Base-by-base conservation (phyloP, 2,329 filamentous ascomycete genomes). In the Emergomyces orientalis region DNA sequence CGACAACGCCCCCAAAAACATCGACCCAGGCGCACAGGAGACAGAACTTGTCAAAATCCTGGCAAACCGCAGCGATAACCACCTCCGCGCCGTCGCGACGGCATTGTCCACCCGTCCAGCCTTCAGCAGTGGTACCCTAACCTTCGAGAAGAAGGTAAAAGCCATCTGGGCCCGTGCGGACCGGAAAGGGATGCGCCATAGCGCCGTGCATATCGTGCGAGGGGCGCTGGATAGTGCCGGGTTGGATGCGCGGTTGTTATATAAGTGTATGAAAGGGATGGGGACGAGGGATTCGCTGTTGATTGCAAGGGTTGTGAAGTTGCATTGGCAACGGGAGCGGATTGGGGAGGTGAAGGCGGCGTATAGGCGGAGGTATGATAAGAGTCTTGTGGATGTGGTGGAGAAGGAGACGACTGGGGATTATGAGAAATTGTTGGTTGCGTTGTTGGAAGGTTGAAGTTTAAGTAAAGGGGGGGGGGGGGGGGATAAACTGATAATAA, bases 121-220 rank as follows among this genome's bases (percentile, higher is more conserved):
- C 14, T 54, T 32, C 51, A 30, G 84, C 39, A 83, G 19, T 27
- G 56, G 37, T 3, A 17, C 30, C 8, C 6, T 59, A n/a, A 43
- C 22, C 17, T n/a, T 59, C 25, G 56, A 45, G 39, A 59, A 59
- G 56, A 59, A 59, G 56, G 56, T 59, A 3, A 45, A 43, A 17
- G 56, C 56, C 25, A 59, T 59, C 34, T 59, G 56, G 56, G 56
- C 56, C 11, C 86, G 83, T 78, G 86, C 91, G 71, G 94, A 95
- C 74, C 87, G 85, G 0, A 90, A 90, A 0, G 90, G 95, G 72
- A 93, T 95, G 89, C 80, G 91, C 72, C 82, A 88, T 9, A 89
- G 89, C 0, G 82, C 95, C 0, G 76, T 90, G n/a, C 86, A 84
- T 72, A 88, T 93, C 73, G 77, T 94, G 27, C 81, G 81, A 5